Conservation (phyloP, 495 filamentous ascomycete genomes). For the Thermochaetoides thermophila region DNA sequence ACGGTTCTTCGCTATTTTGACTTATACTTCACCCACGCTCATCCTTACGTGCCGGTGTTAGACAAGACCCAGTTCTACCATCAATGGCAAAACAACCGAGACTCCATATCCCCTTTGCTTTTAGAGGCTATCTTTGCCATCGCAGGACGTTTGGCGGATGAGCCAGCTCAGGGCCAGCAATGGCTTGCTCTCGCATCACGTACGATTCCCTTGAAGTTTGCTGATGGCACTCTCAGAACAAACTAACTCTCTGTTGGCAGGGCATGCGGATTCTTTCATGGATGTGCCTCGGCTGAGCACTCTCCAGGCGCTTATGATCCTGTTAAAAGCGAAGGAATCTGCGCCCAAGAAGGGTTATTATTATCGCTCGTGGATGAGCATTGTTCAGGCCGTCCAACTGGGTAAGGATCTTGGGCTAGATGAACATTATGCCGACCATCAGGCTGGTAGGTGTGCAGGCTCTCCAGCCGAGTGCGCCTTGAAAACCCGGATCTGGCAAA, state of each 20-base stretch:
- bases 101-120: conserved; percentile 79
- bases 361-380: conserved; percentile 94
- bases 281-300: conserved; percentile 88
- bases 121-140: conserved; percentile 95
- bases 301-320: conserved; percentile 75
- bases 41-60: conserved; percentile 91
- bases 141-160: conserved; percentile 66
- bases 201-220: conserved; percentile 29
- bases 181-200: conserved; percentile 90
- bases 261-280: conserved; percentile 91
- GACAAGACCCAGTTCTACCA: conserved; percentile 75
- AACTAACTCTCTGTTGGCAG: conserved; percentile 36
- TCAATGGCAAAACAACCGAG: conserved; percentile 78
- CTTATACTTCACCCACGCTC: conserved; percentile 82
- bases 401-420: conserved; percentile 84
- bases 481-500: conserved; percentile 85
- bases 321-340: conserved; percentile 84
- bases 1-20: conserved; percentile 77
- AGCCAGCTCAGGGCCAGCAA: conserved; percentile 70
- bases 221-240: not conserved
- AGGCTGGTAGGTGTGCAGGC: conserved; percentile 52
- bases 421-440: conserved; percentile 69
- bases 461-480: conserved; percentile 62
- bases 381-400: conserved; percentile 85
- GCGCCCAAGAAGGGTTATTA: conserved; percentile 90